Evolutionary conservation across 2,329 filamentous ascomycete genomes (phyloP).

Genomic region (Tolypocladium ophioglossoides): DNA sequence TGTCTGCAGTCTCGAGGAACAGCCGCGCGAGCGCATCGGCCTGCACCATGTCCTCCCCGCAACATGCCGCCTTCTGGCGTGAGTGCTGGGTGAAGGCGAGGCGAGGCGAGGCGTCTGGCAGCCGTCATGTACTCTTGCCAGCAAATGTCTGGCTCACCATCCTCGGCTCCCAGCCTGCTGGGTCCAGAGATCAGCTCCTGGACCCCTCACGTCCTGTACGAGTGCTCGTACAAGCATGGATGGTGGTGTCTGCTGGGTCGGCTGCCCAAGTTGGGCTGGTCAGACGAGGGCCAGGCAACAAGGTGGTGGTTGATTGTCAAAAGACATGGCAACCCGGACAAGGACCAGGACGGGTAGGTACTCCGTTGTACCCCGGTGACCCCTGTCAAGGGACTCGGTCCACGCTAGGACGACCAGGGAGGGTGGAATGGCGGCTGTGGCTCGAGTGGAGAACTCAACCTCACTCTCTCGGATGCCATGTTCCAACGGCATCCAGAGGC

Average conservation of each 20-base stretch:
- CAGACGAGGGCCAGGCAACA: background rate
- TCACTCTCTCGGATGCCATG: background rate
- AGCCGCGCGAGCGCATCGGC: background rate
- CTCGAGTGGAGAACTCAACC: conserved; percentile 8
- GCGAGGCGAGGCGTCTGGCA: too few relatives aligned
- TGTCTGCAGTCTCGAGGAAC: background rate
- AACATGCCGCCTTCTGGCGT: background rate
- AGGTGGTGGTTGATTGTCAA: background rate
- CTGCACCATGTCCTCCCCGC: background rate
- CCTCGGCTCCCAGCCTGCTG: background rate
- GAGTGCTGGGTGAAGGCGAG: background rate
- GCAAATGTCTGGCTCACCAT: background rate
- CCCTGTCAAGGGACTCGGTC: background rate
- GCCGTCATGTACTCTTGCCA: too few relatives aligned
- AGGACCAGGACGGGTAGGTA: background rate
- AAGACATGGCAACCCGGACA: background rate
- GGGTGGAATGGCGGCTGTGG: conserved; percentile 6
- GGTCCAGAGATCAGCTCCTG: background rate
- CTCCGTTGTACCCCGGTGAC: background rate
- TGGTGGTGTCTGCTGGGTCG: background rate
- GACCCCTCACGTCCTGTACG: too few relatives aligned
- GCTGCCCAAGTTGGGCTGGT: background rate
- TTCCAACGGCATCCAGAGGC: background rate
- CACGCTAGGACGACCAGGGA: background rate
- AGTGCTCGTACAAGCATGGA: background rate